Evolutionary conservation across 495 filamentous ascomycete species (phyloP).

Genomic region (Penicillium cinerascens): DNA sequence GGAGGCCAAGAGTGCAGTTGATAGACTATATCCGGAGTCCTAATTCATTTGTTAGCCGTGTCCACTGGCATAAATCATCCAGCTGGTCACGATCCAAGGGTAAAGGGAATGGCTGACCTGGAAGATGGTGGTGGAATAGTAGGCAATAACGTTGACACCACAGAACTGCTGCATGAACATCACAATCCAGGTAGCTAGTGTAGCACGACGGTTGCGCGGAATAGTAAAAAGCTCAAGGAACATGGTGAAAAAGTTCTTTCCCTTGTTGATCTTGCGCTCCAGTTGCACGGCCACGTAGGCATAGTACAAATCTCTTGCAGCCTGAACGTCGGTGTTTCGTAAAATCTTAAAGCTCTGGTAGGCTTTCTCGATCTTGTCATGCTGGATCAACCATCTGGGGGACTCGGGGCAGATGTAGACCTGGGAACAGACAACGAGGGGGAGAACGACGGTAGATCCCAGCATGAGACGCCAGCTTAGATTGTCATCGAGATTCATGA

Average conservation of each 20-base stretch:
- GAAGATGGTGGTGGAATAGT: constrained; percentile 58
- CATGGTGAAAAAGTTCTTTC: constrained; percentile 46
- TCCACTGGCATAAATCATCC: not conserved
- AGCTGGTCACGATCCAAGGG: not conserved
- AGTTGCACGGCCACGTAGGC: constrained; percentile 45
- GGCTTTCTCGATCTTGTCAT: constrained; percentile 41
- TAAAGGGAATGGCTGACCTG: not conserved
- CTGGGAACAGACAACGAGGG: constrained; percentile 43
- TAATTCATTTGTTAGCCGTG: not conserved
- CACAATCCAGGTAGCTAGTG: constrained; percentile 47
- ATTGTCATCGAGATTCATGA: not conserved
- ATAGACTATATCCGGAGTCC: constrained; percentile 41
- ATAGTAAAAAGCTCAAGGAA: constrained; percentile 53
- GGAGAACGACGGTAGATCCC: constrained; percentile 44
- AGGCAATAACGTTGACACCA: constrained; percentile 52
- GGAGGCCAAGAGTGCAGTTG: constrained; percentile 51
- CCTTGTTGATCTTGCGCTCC: constrained; percentile 43
- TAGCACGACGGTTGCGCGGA: constrained; percentile 52
- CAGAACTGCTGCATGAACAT: constrained; percentile 54
- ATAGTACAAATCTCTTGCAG: constrained; percentile 54
- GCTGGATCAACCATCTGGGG: constrained; percentile 63
- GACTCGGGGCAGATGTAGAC: constrained; percentile 66
- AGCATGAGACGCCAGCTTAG: constrained; percentile 21
- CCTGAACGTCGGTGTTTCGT: constrained; percentile 45
- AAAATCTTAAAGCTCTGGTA: constrained; percentile 44